Evolutionary conservation across 1,284 basidiomycete species (phyloP), one percentile per base, ranked within the genome.

Genomic region (Cryptococcus jaspeensis): DNA sequence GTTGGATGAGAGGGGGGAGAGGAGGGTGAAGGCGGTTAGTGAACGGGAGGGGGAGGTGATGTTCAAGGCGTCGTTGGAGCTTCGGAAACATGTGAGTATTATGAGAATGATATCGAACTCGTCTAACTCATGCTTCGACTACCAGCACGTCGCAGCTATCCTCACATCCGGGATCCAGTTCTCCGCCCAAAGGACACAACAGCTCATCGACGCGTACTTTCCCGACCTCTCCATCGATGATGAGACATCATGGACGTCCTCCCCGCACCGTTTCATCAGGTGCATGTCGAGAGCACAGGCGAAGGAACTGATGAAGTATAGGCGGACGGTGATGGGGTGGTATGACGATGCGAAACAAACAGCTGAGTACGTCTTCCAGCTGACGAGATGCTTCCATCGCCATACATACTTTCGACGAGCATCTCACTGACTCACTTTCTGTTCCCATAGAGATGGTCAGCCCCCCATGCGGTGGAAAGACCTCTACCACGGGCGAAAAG

Each of bases 131-230:
- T 25, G 8, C 7, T 11, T 28, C 16, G 18, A 3, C 32, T 9
- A 25, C 18, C 48, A 67, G 62, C 60, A 67, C 40, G 40, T 63
- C 8, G 56, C 56, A 8, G 52, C 28, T 15, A 12, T 59, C 2
- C 35, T 64, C 4, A 49, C 63, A 5, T 58, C 41, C 23, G 9
- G 28, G 4, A 5, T 52, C 56, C 4, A 52, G 47, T 8, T 13
- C 58, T 7, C 35, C 42, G 25, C 58, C 51, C 11, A 42, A 43
- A 25, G 32, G 45, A n/a, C 61, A 9, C 22, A 47, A 25, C 12
- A 38, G n/a, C 53, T 67, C 12, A 42, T 65, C 13, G 59, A 71
- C 43, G 44, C 43, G 9, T 69, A 69, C 52, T 66, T 71, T 41
- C 69, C 69, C 39, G 42, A 54, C 23, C 32, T 46, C 36, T 4